Conservation (phyloP, 2,329 filamentous ascomycete genomes). For the Sporothrix brasiliensis region DNA sequence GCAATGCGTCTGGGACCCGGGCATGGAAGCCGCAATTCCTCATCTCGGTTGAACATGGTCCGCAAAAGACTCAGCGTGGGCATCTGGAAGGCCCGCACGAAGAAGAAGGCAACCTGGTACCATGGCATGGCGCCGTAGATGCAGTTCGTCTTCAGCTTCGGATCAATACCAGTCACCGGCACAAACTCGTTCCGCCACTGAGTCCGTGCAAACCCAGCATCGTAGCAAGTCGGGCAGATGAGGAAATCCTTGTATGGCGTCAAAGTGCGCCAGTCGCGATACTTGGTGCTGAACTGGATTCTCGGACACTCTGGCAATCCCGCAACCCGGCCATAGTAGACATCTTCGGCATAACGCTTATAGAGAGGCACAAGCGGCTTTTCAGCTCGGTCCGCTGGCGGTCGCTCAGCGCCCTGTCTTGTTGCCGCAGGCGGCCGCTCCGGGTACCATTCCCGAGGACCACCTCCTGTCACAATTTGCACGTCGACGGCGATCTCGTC, state of each 20-base stretch:
- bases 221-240: constrained; percentile 81
- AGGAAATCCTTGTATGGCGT: constrained; percentile 71
- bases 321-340: constrained; percentile 48
- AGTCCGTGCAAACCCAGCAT: constrained; percentile 67
- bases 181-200: constrained; percentile 70
- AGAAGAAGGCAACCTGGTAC: constrained; percentile 81
- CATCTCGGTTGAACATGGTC: constrained; percentile 63
- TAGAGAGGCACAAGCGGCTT: constrained; percentile 45
- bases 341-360: constrained; percentile 59
- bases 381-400: neutral
- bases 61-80: constrained; percentile 70
- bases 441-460: constrained; percentile 19
- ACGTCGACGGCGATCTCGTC: neutral
- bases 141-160: constrained; percentile 66
- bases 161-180: constrained; percentile 59
- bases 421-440: constrained; percentile 34
- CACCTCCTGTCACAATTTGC: neutral
- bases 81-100: constrained; percentile 71
- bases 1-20: constrained; percentile 57
- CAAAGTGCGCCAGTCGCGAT: constrained; percentile 70
- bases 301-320: constrained; percentile 71
- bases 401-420: neutral
- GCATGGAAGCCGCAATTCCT: constrained; percentile 60
- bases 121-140: constrained; percentile 77
- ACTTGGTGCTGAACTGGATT: constrained; percentile 61